Evolutionary conservation across 345 rosid species (phyloP).

Genomic region (Raphanus raphanistrum): DNA sequence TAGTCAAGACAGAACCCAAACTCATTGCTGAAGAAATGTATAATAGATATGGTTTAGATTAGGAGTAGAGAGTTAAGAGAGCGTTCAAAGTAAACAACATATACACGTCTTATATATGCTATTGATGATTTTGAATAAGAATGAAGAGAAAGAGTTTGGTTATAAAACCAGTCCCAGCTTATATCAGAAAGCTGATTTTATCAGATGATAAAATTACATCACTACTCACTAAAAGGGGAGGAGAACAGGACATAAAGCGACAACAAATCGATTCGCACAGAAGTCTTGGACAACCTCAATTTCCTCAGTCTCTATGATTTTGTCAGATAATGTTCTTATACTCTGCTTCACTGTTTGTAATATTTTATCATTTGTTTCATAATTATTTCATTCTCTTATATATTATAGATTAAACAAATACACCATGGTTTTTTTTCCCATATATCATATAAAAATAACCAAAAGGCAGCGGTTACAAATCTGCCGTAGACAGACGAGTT

Average conservation of each 20-base stretch:
- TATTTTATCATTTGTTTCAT: no score
- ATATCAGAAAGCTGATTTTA: no score
- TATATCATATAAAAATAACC: no score
- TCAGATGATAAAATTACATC: no score
- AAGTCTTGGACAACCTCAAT: no score
- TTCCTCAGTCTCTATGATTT: no score
- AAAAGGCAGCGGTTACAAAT: no score
- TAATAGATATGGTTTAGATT: slow-evolving; percentile 16
- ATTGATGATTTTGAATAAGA: slow-evolving; percentile 30
- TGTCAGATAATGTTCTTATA: neutral
- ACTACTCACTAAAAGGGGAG: neutral
- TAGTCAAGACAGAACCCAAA: slow-evolving; percentile 1
- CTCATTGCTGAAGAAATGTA: slow-evolving; percentile 16
- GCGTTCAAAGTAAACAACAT: neutral
- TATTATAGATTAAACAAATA: neutral
- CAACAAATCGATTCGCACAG: neutral
- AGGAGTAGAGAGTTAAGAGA: slow-evolving; percentile 19
- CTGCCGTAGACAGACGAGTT: no score
- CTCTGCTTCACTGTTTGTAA: neutral
- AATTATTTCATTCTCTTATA: neutral
- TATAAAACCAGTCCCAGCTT: neutral
- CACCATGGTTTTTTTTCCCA: no score
- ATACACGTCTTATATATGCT: neutral
- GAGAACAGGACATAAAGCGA: neutral
- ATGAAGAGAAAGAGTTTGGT: neutral